Base-by-base conservation (phyloP, 345 rosid genomes). In the Euphorbia lathyris region DNA sequence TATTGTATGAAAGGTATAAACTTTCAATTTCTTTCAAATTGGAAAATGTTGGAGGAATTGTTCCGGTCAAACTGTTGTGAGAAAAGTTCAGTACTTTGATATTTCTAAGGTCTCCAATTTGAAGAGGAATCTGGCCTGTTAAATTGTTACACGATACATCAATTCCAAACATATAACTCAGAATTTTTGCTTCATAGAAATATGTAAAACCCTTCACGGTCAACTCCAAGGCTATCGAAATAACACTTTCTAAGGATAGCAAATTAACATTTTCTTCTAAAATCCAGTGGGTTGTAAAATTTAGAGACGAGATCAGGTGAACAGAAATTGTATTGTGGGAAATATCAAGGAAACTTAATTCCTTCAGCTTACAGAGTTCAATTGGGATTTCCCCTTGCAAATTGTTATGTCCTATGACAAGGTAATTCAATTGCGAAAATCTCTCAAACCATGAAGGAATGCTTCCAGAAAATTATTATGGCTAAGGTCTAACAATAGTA, bases 101-200 rank as follows among this genome's bases (percentile, higher is more conserved):
- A n/a, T n/a, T n/a, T n/a, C n/a, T n/a, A n/a, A 81, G 53, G 22
- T 61, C 34, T 4, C 83, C 83, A 0, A 83, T 0, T 57, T 70
- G 74, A 4, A 0, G 5, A 0, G 85, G 84, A 11, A 86, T 78
- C 0, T 60, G 17, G 10, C 86, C 83, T 0, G 38, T 56, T 0
- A 83, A 65, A 22, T 80, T 77, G 17, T 86, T 86, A 0, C 14
- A 34, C 1, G 86, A 83, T 14, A 86, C 14, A 65, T 86, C 85
- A 5, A 81, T 2, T 59, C 81, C 81, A 5, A 59, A 72, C 58
- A 86, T 76, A 22, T 7, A 61, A 0, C 16, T 23, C 1, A 13
- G 1, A 9, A 9, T 25, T 0, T 0, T 26, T 57, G 9, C 0
- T 83, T 77, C 0, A 77, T 56, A 2, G 2, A 7, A 32, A 6